phyloP scores from a whole-genome alignment of 352 stramenopile genomes.

The Pilasporangium apinafurcum region DNA sequence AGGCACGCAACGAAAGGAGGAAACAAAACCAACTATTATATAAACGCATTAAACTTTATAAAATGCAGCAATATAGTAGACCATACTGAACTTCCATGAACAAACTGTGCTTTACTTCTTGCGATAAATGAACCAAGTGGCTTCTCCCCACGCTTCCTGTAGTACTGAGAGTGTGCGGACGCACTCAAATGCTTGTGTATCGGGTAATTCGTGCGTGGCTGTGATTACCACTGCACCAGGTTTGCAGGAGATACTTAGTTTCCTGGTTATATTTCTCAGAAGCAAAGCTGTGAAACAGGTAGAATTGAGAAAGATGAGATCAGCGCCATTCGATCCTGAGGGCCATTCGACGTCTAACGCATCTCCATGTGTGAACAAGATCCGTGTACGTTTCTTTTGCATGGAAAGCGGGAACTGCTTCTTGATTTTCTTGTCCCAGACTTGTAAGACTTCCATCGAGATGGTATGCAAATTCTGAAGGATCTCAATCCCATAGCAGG shows the following conservation, averaged over 20 bases:
- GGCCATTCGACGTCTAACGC: slow-evolving; percentile 68
- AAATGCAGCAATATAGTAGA: no score
- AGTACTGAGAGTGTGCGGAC: slow-evolving; percentile 33
- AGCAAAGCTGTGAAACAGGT: slow-evolving; percentile 82
- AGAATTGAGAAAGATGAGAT: slow-evolving; percentile 87
- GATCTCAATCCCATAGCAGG: slow-evolving; percentile 83
- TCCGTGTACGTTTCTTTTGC: slow-evolving; percentile 64
- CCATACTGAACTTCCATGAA: no score
- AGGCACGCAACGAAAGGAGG: background rate
- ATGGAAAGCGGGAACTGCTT: slow-evolving; percentile 32
- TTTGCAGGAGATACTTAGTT: slow-evolving; percentile 43
- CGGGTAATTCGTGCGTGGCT: slow-evolving; percentile 42
- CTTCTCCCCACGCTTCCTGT: slow-evolving; percentile 52
- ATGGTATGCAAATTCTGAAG: slow-evolving; percentile 67
- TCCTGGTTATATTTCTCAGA: slow-evolving; percentile 43
- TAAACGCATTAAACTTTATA: no score
- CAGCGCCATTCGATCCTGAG: slow-evolving; percentile 16
- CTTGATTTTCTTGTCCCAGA: slow-evolving; percentile 56
- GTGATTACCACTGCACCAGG: slow-evolving; percentile 51
- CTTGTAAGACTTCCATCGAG: slow-evolving; percentile 37
- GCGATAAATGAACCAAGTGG: slow-evolving; percentile 50
- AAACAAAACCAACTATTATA: background rate
- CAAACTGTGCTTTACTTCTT: no score
- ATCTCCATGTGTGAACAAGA: slow-evolving; percentile 72
- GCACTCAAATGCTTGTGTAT: slow-evolving; percentile 36